phyloP scores from a whole-genome alignment of 148 eudicot species.

The Diospyros lotus region DNA sequence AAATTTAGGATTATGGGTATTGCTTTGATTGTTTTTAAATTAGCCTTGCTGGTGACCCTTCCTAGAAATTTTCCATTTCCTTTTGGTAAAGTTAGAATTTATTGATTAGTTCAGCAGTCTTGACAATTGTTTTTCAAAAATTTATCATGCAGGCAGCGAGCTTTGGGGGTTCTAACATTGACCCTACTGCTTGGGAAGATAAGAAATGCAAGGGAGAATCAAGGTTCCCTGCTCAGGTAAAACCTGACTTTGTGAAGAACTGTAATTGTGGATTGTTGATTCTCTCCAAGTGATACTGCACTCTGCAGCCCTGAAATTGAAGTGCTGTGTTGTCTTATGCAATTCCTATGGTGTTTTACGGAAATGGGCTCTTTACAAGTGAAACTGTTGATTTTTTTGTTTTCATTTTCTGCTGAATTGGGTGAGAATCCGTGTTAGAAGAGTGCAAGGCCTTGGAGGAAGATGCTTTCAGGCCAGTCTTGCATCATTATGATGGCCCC shows the following conservation, averaged over 20 bases:
- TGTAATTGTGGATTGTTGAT: too few species aligned
- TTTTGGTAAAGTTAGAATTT: not conserved
- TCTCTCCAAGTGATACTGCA: too few species aligned
- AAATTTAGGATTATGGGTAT: too few species aligned
- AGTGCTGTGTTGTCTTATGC: too few species aligned
- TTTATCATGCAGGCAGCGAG: constrained; percentile 56
- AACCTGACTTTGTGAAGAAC: not conserved
- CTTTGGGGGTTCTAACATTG: constrained; percentile 97
- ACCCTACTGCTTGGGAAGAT: constrained; percentile 99
- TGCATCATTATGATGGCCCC: constrained; percentile 99
- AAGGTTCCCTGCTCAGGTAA: constrained; percentile 99
- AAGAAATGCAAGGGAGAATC: constrained; percentile 99
- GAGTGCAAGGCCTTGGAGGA: constrained; percentile 91
- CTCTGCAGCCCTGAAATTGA: too few species aligned
- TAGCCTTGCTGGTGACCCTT: not conserved
- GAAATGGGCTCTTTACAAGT: too few species aligned
- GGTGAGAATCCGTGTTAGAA: constrained; percentile 92
- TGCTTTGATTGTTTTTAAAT: not conserved
- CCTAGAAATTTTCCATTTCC: not conserved
- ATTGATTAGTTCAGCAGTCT: not conserved
- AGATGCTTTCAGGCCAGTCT: constrained; percentile 96
- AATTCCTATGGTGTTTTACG: too few species aligned
- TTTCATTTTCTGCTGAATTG: constrained; percentile 12
- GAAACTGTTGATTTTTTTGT: too few species aligned
- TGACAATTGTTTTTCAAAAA: constrained; percentile 3